phyloP scores from a whole-genome alignment of 1,139 yeast species.

The Zygotorulaspora mrakii region DNA sequence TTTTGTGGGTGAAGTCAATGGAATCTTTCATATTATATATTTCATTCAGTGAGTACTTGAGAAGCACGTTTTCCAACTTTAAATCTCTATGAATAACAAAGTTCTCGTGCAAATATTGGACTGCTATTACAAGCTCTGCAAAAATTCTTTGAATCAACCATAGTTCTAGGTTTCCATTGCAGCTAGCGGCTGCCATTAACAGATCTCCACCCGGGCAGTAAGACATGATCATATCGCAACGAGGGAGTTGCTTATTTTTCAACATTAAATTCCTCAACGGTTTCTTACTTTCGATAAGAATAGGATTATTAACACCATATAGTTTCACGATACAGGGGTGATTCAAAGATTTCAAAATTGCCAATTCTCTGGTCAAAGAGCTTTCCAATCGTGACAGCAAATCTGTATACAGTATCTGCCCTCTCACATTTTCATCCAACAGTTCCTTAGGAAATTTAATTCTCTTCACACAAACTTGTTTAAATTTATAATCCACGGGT shows the following conservation, averaged over 20 bases:
- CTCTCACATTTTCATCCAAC: constrained; percentile 16
- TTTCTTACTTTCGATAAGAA: constrained; percentile 24
- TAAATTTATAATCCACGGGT: constrained; percentile 15
- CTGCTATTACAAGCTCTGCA: constrained; percentile 64
- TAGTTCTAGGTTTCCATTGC: constrained; percentile 41
- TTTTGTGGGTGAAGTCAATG: constrained; percentile 15
- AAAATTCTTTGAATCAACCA: constrained; percentile 56
- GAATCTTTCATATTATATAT: constrained; percentile 30
- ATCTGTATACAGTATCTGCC: constrained; percentile 29
- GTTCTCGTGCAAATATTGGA: constrained; percentile 65
- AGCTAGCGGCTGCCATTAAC: constrained; percentile 52
- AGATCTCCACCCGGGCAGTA: constrained; percentile 84
- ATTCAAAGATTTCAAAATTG: constrained; percentile 47
- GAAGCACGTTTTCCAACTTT: constrained; percentile 73
- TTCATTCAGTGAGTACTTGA: constrained; percentile 42
- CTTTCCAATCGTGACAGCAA: constrained; percentile 57
- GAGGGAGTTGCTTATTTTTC: constrained; percentile 26
- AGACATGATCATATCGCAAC: constrained; percentile 59
- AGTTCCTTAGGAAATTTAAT: constrained; percentile 34
- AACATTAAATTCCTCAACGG: constrained; percentile 27
- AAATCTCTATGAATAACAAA: constrained; percentile 81
- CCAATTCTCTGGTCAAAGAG: constrained; percentile 71
- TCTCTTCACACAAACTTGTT: constrained; percentile 39
- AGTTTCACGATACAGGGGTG: constrained; percentile 46
- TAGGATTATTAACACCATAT: constrained; percentile 37